phyloP scores from a whole-genome alignment of 176 grass and related monocot genomes.

The Cenchrus americanus region DNA sequence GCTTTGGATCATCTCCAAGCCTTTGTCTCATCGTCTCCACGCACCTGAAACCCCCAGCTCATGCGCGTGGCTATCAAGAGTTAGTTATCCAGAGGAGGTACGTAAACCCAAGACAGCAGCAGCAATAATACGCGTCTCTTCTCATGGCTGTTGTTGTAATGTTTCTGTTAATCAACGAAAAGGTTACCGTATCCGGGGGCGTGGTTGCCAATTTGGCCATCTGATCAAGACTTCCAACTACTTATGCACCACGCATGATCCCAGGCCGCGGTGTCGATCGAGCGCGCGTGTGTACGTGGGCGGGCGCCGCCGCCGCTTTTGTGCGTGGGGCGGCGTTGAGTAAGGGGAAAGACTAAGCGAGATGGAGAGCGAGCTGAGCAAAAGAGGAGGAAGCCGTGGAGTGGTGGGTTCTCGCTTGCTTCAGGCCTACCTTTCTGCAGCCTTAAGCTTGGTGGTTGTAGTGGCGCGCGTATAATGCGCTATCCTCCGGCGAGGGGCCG shows the following conservation, averaged over 20 bases:
- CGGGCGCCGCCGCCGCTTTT: slow-evolving; percentile 44
- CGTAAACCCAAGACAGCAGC: neutral
- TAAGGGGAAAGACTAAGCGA: slow-evolving; percentile 63
- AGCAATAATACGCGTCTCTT: neutral
- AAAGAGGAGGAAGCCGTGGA: slow-evolving; percentile 26
- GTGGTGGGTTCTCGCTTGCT: slow-evolving; percentile 72
- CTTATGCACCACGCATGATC: slow-evolving; percentile 50
- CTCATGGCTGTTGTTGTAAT: neutral
- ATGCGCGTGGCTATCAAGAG: slow-evolving; percentile 25
- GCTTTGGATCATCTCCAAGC: slow-evolving; percentile 25
- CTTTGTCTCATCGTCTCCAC: slow-evolving; percentile 45
- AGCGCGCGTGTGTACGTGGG: neutral
- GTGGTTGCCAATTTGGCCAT: slow-evolving; percentile 11
- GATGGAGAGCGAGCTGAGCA: slow-evolving; percentile 41
- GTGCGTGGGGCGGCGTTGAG: slow-evolving; percentile 44
- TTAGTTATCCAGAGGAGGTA: slow-evolving; percentile 30
- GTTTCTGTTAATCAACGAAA: slow-evolving; percentile 10
- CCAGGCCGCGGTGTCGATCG: neutral
- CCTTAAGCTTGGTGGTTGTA: slow-evolving; percentile 94
- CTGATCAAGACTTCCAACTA: neutral
- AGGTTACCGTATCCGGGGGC: neutral
- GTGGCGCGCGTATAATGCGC: slow-evolving; percentile 62
- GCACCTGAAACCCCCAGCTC: neutral
- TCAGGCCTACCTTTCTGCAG: slow-evolving; percentile 77
- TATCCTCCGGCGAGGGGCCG: slow-evolving; percentile 50